These are phyloP conservation scores for Punica granatum DNA, from an alignment of 345 rosid species.

Conservation along the genomic window DNA sequence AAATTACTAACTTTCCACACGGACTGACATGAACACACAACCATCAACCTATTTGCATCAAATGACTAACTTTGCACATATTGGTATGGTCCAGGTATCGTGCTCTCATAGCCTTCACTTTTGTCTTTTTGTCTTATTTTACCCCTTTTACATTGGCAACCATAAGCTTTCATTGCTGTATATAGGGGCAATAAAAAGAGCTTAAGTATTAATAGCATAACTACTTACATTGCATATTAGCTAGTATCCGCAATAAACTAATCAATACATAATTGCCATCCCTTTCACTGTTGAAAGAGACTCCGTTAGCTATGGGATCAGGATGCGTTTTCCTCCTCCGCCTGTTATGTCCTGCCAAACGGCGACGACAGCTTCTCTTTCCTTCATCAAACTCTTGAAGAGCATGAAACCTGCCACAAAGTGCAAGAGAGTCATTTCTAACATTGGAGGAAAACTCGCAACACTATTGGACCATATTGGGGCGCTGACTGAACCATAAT, in stretches of 20 bases:
- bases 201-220: not conserved
- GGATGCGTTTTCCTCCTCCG: conserved; percentile 68
- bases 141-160: not conserved
- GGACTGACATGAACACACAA: no score
- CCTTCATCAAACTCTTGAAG: conserved; percentile 86
- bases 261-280: conserved; percentile 40
- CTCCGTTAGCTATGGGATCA: conserved; percentile 25
- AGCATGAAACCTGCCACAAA: conserved; percentile 59
- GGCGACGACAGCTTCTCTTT: conserved; percentile 72
- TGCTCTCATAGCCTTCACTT: no score
- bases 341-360: conserved; percentile 71
- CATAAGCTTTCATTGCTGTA: not conserved
- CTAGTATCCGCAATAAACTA: conserved; percentile 49
- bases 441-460: no score
- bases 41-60: not conserved
- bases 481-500: no score
- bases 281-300: conserved; percentile 36
- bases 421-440: not conserved
- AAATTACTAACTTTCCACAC: no score
- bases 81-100: no score
- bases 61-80: no score
- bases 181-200: conserved; percentile 5
- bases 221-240: conserved; percentile 57
- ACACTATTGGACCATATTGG: not conserved
- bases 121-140: not conserved